Evolutionary conservation across 768 basidiomycete species (phyloP).

Genomic region (Rhizopogon rudus): DNA sequence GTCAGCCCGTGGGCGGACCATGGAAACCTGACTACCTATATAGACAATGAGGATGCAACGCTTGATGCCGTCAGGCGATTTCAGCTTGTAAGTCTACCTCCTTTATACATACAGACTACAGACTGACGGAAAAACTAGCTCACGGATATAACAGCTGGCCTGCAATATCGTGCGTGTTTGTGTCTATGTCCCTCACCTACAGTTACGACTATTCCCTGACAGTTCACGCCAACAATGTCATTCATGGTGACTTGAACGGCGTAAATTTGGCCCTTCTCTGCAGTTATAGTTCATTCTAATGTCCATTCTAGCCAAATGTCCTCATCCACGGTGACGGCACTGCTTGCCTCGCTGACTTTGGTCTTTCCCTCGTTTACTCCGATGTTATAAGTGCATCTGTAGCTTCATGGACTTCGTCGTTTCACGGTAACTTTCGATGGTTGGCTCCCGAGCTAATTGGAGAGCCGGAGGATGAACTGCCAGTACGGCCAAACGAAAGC

Average conservation of each 20-base stretch:
- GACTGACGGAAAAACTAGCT: neutral
- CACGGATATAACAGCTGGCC: neutral
- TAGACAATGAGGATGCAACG: conserved; percentile 1
- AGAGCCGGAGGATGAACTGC: neutral
- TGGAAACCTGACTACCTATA: conserved; percentile 10
- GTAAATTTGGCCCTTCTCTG: neutral
- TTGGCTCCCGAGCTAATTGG: conserved; percentile 34
- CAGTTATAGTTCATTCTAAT: neutral
- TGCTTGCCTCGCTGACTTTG: conserved; percentile 39
- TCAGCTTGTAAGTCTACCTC: conserved; percentile 8
- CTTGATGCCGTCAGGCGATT: conserved; percentile 9
- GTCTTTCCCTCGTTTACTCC: conserved; percentile 34
- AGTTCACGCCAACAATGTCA: neutral
- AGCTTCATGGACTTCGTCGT: conserved; percentile 7
- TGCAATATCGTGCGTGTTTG: neutral
- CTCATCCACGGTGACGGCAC: conserved; percentile 35
- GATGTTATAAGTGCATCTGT: conserved; percentile 25
- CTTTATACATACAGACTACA: neutral
- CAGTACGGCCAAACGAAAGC: neutral
- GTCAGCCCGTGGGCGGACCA: conserved; percentile 17
- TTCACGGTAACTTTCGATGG: conserved; percentile 32
- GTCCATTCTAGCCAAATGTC: neutral
- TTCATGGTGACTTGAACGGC: conserved; percentile 6
- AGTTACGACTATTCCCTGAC: neutral
- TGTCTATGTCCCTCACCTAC: too few relatives aligned